Evolutionary conservation across 805 yeast genomes (phyloP), one percentile per base, ranked within the genome.

Genomic region (Ogataea ramenticola): DNA sequence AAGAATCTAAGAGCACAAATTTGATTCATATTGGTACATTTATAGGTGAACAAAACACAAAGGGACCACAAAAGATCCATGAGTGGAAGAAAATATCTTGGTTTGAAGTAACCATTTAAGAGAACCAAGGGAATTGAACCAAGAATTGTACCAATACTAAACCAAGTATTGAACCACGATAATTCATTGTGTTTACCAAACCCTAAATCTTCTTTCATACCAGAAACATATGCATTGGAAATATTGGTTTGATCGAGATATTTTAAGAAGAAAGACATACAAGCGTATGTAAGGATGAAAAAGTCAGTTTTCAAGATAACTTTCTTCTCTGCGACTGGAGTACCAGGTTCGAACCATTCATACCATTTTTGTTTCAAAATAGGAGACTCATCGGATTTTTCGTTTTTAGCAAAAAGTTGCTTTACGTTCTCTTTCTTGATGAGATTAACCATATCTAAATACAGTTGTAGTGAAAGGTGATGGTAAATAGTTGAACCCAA

Each of bases 101-200:
- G 87, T 36, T 77, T 69, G 1, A 79, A 64, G 42, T 68, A 69
- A 46, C 77, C 56, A 17, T 77, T 56, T 34, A 77, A 67, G 49
- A 80, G 48, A 49, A 80, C 79, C 52, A 79, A 72, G 2, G 89
- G 89, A 32, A 82, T 59, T 69, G 79, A 74, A 9, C 79, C 80
- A 17, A 81, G 65, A 27, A 75, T 72, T 55, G 79, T 78, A 3
- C 88, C 89, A 27, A 59, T 50, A 19, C 56, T 55, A 39, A 54
- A 58, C 33, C 46, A 52, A 12, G 64, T 59, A 38, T 49, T 55
- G 40, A 57, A 57, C 40, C 19, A 40, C 5, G 19, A 17, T 7
- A 57, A 43, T 36, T 56, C 53, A 40, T 57, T 57, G 7, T 50
- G 51, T 3, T 43, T 22, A 30, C 26, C 22, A 15, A 57, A 42